phyloP scores from a whole-genome alignment of 2,329 filamentous ascomycete genomes.

The Chaetothyriales sp. region DNA sequence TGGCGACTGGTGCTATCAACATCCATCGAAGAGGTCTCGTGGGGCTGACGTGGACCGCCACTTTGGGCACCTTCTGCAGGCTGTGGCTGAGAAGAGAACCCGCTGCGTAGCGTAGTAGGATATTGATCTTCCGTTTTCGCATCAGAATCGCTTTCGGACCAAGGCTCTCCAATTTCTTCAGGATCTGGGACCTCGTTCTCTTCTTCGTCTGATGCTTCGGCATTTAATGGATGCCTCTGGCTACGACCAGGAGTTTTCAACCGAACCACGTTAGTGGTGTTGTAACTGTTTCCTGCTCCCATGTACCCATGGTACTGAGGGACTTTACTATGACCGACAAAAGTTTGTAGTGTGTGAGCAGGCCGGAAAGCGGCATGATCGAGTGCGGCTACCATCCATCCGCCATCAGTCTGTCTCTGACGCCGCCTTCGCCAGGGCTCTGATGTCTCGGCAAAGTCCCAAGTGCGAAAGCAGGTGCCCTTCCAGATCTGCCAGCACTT shows the following conservation, averaged over 20 bases:
- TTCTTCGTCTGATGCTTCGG: slow-evolving; percentile 2
- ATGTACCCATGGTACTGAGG: slow-evolving; percentile 11
- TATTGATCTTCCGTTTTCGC: neutral
- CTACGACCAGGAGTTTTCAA: slow-evolving; percentile 15
- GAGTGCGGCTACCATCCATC: slow-evolving; percentile 35
- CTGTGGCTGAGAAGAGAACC: neutral
- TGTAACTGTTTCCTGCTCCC: slow-evolving; percentile 12
- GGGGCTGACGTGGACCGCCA: neutral
- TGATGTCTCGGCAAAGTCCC: slow-evolving; percentile 13
- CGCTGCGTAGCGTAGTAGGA: neutral
- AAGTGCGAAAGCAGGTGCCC: slow-evolving; percentile 20
- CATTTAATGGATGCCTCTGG: slow-evolving; percentile 9
- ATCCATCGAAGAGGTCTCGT: neutral
- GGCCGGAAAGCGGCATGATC: slow-evolving; percentile 31
- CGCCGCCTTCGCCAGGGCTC: slow-evolving; percentile 5
- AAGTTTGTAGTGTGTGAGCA: slow-evolving; percentile 24
- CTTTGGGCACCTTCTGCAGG: neutral
- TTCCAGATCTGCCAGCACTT: slow-evolving; percentile 39
- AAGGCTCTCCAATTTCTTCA: slow-evolving; percentile 10
- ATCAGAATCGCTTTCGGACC: slow-evolving; percentile 6
- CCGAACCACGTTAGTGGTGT: slow-evolving; percentile 14
- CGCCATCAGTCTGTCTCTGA: slow-evolving; percentile 18
- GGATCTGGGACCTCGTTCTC: slow-evolving; percentile 9
- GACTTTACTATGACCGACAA: slow-evolving; percentile 24
- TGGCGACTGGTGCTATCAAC: neutral